Conservation (phyloP, 2,329 filamentous ascomycete genomes). For the Penicillium decumbens region DNA sequence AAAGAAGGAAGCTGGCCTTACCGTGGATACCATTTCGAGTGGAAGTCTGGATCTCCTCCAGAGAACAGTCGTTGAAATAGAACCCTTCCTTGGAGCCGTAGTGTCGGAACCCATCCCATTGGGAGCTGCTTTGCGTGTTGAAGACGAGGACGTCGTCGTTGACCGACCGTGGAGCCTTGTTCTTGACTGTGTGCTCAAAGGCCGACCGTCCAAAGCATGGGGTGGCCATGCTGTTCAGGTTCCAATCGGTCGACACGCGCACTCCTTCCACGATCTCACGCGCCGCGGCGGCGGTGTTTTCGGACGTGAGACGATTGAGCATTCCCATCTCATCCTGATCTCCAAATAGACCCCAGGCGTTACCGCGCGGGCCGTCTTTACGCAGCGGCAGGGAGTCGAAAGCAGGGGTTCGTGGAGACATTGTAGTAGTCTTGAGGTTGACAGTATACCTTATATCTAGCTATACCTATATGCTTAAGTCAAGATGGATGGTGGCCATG, state of each 20-base stretch:
- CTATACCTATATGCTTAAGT: not conserved
- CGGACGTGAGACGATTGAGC: conserved; percentile 52
- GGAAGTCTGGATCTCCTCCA: conserved; percentile 36
- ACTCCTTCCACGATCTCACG: conserved; percentile 42
- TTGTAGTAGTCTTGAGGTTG: not conserved
- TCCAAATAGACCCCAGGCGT: conserved; percentile 56
- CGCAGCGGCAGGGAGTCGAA: conserved; percentile 50
- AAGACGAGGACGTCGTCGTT: conserved; percentile 60
- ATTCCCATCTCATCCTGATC: conserved; percentile 50
- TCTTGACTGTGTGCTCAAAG: conserved; percentile 53
- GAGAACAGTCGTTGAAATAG: conserved; percentile 43
- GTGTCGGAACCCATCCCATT: conserved; percentile 46
- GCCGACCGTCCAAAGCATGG: conserved; percentile 54
- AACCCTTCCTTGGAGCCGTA: conserved; percentile 37
- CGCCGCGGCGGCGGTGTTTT: conserved; percentile 41
- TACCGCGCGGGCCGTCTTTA: conserved; percentile 48
- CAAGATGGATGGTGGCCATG: too few species aligned
- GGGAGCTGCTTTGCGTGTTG: conserved; percentile 56
- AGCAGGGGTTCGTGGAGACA: conserved; percentile 14
- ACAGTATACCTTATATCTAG: not conserved
- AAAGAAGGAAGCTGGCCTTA: conserved; percentile 4
- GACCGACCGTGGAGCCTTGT: conserved; percentile 50
- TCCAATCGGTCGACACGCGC: conserved; percentile 56
- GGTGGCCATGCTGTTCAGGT: conserved; percentile 51
- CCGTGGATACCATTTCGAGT: conserved; percentile 43